Conservation (phyloP, 164 flowering plant genomes). For the Chimonanthus salicifolius region DNA sequence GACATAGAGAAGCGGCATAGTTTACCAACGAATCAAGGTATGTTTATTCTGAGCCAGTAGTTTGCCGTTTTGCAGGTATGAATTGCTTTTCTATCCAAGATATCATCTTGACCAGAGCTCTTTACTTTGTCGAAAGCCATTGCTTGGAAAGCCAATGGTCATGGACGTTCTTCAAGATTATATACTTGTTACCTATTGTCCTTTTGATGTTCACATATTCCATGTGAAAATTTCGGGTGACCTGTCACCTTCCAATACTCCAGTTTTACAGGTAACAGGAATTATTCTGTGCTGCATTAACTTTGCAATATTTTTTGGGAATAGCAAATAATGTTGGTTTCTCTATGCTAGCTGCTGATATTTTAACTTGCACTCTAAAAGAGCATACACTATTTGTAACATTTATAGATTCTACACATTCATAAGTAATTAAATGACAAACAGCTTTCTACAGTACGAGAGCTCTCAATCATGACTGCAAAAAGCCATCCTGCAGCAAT, state of each 20-base stretch:
- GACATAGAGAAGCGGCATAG: no score
- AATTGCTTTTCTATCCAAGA: conserved; percentile 93
- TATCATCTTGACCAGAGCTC: conserved; percentile 98
- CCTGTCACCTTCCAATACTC: conserved; percentile 67
- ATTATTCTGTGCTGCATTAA: conserved; percentile 8
- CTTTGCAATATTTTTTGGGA: neutral
- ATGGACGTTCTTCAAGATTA: conserved; percentile 94
- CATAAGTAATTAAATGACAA: conserved; percentile 95
- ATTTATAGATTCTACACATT: conserved; percentile 34
- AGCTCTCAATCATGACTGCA: conserved; percentile 97
- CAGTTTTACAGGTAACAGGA: conserved; percentile 70
- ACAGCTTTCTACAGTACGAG: conserved; percentile 99
- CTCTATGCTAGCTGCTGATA: neutral
- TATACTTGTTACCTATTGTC: conserved; percentile 87
- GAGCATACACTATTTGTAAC: conserved; percentile 12
- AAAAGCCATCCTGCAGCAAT: conserved; percentile 96
- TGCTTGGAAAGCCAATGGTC: conserved; percentile 87
- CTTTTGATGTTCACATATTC: conserved; percentile 90
- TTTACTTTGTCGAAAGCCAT: conserved; percentile 67
- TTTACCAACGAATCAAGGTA: neutral
- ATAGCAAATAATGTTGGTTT: neutral
- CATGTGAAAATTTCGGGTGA: conserved; percentile 74
- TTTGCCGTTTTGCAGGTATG: conserved; percentile 60
- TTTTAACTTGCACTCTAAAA: conserved; percentile 9
- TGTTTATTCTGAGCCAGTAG: neutral